Evolutionary conservation across 139 green algal genomes (phyloP), one percentile per base, ranked within the genome.

Genomic region (Chlorella sp.): DNA sequence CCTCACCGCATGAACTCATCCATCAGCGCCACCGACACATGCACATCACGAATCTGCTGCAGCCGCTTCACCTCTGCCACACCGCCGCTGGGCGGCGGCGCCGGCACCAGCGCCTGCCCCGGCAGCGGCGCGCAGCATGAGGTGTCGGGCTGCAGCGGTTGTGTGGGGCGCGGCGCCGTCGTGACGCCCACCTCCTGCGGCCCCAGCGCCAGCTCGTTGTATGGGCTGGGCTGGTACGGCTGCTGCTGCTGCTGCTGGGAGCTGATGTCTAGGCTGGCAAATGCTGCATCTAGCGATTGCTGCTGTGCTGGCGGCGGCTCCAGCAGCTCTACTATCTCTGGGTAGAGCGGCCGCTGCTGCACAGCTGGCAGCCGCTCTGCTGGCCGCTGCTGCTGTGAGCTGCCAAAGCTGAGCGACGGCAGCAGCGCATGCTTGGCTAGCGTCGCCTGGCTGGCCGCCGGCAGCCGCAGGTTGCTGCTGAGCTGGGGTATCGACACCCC

Each of bases 1-100:
- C 82, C 94, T n/a, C 92, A 97, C 85, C 90, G 78, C 89, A 99
- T 91, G 92, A 99, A 99, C 89, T 98, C 96, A 30, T 98, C 94
- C 96, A 99, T 97, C 5, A 99, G 89, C 0, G 92, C 92, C 61
- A 95, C 88, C 32, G 94, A 97, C 34, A 99, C 91, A 88, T 99
- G 96, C 39, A 99, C 96, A 39, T 97, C 95, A 34, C 95, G 90
- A 42, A 98, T 89, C 78, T 89, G 94, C 84, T 89, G 90, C 40
- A 88, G 71, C 81, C 94, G 91, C 79, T 86, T 88, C 22, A 93
- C 87, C 53, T 93, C 86, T 37, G 92, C 76, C 80, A 92, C 42
- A 61, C 92, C 80, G 57, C 78, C 18, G 83, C 66, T 37, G 84
- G 71, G 39, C 42, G 37, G 86, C 32, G 26, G 89, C 80, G 53